Evolutionary conservation across 495 filamentous ascomycete species (phyloP), one percentile per base, ranked within the genome.

Genomic region (Rusavskia elegans): DNA sequence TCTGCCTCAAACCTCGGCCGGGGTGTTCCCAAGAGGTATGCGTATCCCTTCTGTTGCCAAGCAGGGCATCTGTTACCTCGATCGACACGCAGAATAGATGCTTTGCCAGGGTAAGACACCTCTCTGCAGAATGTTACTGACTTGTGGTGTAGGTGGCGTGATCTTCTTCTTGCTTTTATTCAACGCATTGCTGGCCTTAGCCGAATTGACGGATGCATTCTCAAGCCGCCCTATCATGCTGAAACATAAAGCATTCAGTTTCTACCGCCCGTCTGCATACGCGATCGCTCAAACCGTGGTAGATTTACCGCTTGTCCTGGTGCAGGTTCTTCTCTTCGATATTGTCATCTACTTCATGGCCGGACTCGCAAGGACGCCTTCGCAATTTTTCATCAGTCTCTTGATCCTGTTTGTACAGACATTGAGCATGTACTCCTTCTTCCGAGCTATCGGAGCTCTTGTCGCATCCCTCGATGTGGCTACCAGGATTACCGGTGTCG

Each of bases 301-400:
- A 13, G 88, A 94, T 60, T 61, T 86, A 3, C 87, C 87, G 2
- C 67, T 89, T 5, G 75, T 85, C 3, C 66, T 87, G 20, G 61
- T 80, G 27, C 83, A 89, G 57, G 80, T 87, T 0, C 54, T 77
- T 5, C 62, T 90, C 5, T 93, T 90, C 63, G 72, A 83, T 51
- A 52, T 89, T 25, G 73, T 92, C 37, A 75, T 92, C 19, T 61
- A 54, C 49, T 76, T 71, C 52, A 73, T 78, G 71, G 54, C 78
- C 8, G 75, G 78, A 25, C 77, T 95, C 13, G 67, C 75, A 27
- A 68, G 79, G 25, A 81, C 81, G 1, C 67, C 86, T 5, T 85
- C 83, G 3, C 84, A 89, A 51, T 95, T 93, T 66, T 93, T 95
- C 64, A 93, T 89, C 55, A 78, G 72, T 40, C 62, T 84, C 4